phyloP scores from a whole-genome alignment of 208 protist genomes.

The Trypanosoma vivax region DNA sequence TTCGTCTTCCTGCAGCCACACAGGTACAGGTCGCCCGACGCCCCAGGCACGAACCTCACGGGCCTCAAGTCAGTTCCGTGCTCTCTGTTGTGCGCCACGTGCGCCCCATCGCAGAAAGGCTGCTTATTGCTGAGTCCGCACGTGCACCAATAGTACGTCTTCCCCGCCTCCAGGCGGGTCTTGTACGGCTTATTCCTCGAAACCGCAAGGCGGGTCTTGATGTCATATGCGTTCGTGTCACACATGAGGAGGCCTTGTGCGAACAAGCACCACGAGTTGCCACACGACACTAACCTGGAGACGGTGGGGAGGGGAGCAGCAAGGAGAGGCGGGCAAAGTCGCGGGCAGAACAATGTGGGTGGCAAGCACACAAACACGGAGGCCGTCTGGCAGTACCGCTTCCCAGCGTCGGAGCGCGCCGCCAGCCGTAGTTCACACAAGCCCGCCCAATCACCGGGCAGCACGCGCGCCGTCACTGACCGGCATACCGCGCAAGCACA shows the following conservation, averaged over 20 bases:
- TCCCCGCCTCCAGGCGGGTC: constrained; percentile 38
- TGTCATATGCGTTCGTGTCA: constrained; percentile 56
- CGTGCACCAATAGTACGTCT: constrained; percentile 80
- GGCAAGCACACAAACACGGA: too few relatives aligned
- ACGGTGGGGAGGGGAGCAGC: too few relatives aligned
- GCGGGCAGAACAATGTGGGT: too few relatives aligned
- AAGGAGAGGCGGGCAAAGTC: too few relatives aligned
- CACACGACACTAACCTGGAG: too few relatives aligned
- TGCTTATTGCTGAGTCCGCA: constrained; percentile 75
- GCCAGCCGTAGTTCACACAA: too few relatives aligned
- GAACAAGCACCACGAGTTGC: too few relatives aligned
- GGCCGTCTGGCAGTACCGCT: too few relatives aligned
- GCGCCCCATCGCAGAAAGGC: constrained; percentile 73
- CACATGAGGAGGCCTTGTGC: constrained; percentile 17
- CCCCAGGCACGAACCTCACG: constrained; percentile 49
- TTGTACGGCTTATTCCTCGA: constrained; percentile 47
- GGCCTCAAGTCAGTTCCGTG: constrained; percentile 60
- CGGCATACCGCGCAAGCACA: constrained; percentile 11
- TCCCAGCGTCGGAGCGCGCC: too few relatives aligned
- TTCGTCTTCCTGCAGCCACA: constrained; percentile 76
- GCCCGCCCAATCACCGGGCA: too few relatives aligned
- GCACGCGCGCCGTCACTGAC: background rate
- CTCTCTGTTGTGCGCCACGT: constrained; percentile 58
- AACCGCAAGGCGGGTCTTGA: constrained; percentile 35
- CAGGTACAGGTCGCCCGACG: constrained; percentile 42